Conservation (phyloP, 345 rosid genomes). For the Eucalyptus microcorys region DNA sequence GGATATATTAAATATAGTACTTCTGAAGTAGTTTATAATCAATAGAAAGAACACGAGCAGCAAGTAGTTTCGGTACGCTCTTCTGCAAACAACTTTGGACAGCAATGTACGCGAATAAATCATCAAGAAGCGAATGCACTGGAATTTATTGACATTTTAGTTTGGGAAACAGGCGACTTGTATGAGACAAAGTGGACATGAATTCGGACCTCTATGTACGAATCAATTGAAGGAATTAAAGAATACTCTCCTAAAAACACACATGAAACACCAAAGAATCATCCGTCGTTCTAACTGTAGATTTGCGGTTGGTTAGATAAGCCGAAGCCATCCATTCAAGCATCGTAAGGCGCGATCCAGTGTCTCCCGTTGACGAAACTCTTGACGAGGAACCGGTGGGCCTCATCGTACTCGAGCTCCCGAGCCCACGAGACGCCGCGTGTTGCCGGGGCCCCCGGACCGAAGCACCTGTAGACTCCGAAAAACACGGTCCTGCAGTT, state of each 20-base stretch:
- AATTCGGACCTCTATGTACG: neutral
- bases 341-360: conserved; percentile 76
- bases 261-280: neutral
- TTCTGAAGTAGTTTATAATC: neutral
- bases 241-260: neutral
- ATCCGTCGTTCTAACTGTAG: neutral
- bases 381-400: conserved; percentile 76
- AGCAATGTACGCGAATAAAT: neutral
- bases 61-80: neutral
- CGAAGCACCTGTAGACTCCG: conserved; percentile 86
- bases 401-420: conserved; percentile 65
- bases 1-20: neutral
- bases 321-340: neutral
- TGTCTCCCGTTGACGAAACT: conserved; percentile 93
- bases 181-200: neutral
- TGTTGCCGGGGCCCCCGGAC: conserved; percentile 79
- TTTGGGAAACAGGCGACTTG: neutral
- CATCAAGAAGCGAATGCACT: neutral
- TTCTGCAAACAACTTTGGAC: neutral
- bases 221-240: neutral
- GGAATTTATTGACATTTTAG: neutral
- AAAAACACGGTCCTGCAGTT: conserved; percentile 62
- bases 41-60: neutral
- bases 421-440: conserved; percentile 82
- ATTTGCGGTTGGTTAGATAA: neutral